Base-by-base conservation (phyloP, 768 basidiomycete genomes). In the Kwoniella sp. region DNA sequence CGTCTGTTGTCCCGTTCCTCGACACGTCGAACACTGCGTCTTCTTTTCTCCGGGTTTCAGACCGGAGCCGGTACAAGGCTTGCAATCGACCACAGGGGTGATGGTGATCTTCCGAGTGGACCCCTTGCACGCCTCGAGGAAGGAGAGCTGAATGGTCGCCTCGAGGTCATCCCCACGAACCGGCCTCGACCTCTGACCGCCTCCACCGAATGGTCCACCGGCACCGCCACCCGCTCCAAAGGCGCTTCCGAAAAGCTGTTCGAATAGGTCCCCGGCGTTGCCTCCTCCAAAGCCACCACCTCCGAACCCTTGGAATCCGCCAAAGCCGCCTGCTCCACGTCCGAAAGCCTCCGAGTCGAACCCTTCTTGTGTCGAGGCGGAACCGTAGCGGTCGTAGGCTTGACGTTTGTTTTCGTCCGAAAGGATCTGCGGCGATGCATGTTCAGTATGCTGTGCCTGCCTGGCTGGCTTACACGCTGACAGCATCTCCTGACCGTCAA, bases 41-140 rank as follows among this genome's bases (percentile, higher is more conserved):
- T 87, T 80, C 76, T 91, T 87, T 29, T 87, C 83, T 27, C 93
- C 93, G 19, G 82, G 75, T 75, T 87, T 95, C 69, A 99, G 75
- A 7, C 95, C 95, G 62, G 80, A 82, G 11, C 90, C 91, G 32
- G 82, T 80, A 76, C 95, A 99, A 8, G 88, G 81, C 34, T 76
- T 76, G 72, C 95, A 98, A 62, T 89, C 82, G 39, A 84, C 82
- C 34, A 98, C 82, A 11, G 91, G 89, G 17, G 82, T 83, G 55
- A 89, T 79, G 50, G 81, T 83, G 62, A 96, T 78, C 50, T 81
- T 85, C 50, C 85, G 83, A 40, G 80, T 80, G 15, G 86, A 78
- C 43, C 95, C 95, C 75, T 87, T 89, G 77, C 88, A 90, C n/a
- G 92, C 87, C 56, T 99, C 95, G 75, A 92, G 81, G 77, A 99